Evolutionary conservation across 1,284 basidiomycete species (phyloP), one percentile per base, ranked within the genome.

Genomic region (Irpex sp.): DNA sequence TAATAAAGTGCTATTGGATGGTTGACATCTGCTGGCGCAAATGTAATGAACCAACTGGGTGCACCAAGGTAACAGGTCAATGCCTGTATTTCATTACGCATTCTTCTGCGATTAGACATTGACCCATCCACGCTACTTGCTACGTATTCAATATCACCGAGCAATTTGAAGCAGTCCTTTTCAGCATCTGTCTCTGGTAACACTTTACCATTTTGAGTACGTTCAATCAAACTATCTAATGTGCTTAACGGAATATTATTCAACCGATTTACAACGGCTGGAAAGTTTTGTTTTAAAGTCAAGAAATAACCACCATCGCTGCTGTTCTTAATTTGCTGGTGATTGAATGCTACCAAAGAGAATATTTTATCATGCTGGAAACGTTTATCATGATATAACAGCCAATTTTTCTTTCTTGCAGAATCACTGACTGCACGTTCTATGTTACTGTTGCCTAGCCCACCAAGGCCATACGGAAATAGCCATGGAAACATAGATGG

Each of bases 331-430:
- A 81, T 74, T 64, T 80, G 78, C 37, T 76, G 65, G 62, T 80
- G 75, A 66, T 76, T 79, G 44, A 81, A 78, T 0, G 75, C 76
- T 17, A 79, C 67, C 31, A 81, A 26, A 0, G 75, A 69, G 67
- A 79, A 81, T 13, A 68, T 61, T 1, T 64, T 26, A 60, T 79
- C 78, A 0, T 48, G 56, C 57, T 80, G 78, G 67, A 81, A 81
- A 0, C 74, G 47, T 55, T 76, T 75, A 62, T 81, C 76, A 67
- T 76, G 69, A 62, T 79, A 80, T 71, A 77, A 70, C 1, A 79
- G 62, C 6, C 78, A 59, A 11, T 68, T 62, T 21, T 61, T 49
- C 40, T 74, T 74, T 52, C 72, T 71, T 8, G 19, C 11, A 8
- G 8, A 13, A 17, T 65, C 63, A 19, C 65, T 26, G 21, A 26